A percentile compares a stretch with the other conserved stretches of the same genome.
Conservation (phyloP, 257 asterid species). For the Rehmannia glutinosa region DNA sequence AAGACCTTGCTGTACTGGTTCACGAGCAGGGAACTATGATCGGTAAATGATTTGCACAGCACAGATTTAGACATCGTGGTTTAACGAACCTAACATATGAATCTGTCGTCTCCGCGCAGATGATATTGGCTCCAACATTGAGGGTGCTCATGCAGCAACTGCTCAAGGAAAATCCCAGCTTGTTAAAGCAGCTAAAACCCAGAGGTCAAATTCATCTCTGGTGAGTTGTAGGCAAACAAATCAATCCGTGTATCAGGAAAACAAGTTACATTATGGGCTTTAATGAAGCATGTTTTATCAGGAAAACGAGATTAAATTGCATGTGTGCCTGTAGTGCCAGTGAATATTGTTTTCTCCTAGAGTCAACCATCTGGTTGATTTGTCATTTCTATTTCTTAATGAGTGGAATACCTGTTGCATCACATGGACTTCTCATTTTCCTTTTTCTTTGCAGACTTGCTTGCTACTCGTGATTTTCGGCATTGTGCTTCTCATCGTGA, state of each 20-base stretch:
- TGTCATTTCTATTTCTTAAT: not conserved
- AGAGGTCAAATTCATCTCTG: constrained; percentile 88
- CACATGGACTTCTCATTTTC: not conserved
- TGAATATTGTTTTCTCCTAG: not conserved
- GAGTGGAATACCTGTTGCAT: not conserved
- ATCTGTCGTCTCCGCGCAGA: constrained; percentile 30
- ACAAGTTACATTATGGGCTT: too few species aligned
- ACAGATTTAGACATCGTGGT: not conserved
- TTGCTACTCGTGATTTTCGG: constrained; percentile 82
- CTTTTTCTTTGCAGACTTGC: constrained; percentile 55
- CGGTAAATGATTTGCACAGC: constrained; percentile 35
- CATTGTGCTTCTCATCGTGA: constrained; percentile 68
- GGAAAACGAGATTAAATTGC: not conserved
- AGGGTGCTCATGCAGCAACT: constrained; percentile 83
- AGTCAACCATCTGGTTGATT: not conserved
- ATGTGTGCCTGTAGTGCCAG: not conserved
- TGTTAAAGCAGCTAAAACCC: constrained; percentile 84
- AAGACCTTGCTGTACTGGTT: constrained; percentile 84
- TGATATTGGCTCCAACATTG: constrained; percentile 80
- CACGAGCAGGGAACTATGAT: constrained; percentile 95
- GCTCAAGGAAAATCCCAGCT: constrained; percentile 80
- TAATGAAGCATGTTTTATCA: too few species aligned
- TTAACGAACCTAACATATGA: constrained; percentile 3
- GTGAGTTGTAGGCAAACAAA: constrained; percentile 37
- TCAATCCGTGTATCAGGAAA: not conserved